Evolutionary conservation across 2,329 filamentous ascomycete species (phyloP), one percentile per base, ranked within the genome.

Genomic region (Endothia cerciana): DNA sequence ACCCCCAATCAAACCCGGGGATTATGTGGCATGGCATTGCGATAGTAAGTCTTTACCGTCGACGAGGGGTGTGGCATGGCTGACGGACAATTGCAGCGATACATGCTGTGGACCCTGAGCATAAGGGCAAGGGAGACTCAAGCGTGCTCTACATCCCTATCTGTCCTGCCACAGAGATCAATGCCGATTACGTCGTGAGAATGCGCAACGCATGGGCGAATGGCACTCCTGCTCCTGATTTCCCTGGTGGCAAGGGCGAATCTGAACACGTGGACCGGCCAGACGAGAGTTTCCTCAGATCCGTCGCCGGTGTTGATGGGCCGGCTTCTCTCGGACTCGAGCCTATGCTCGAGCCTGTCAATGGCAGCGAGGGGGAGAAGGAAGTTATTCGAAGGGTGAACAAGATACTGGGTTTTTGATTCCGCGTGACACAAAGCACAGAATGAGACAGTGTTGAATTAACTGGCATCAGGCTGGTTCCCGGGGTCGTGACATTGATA

Each of bases 61-160:
- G 36, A 4, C 17, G n/a, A 7, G 15, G 0, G 36, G 3, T 33
- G 10, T 25, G 30, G 7, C 30, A 11, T n/a, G 3, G 17, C 66
- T 66, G 13, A 64, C 61, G 36, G 11, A 40, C 30, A 25, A 6
- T 10, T 6, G 1, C 28, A 69, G 83, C 80, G 3, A 90, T 96
- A 59, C 94, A 97, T 74, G 87, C 92, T 0, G 94, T 97, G 0
- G 94, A 97, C 78, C 89, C 87, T 70, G 82, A 89, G 1, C 94
- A 97, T 74, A 77, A 77, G 1, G 94, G 94, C 1, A 82, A 78
- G 1, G 77, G 80, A 0, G 94, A 97, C 76, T 93, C 91, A 0
- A 93, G 89, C 71, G 94, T 97, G 0, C 73, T 97, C 67, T 97
- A 97, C 73, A 97, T 97, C 64, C 93, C 94, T 0, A 89, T 92